phyloP scores from a whole-genome alignment of 2,329 filamentous ascomycete genomes.

The Colletotrichum euphorbiae region DNA sequence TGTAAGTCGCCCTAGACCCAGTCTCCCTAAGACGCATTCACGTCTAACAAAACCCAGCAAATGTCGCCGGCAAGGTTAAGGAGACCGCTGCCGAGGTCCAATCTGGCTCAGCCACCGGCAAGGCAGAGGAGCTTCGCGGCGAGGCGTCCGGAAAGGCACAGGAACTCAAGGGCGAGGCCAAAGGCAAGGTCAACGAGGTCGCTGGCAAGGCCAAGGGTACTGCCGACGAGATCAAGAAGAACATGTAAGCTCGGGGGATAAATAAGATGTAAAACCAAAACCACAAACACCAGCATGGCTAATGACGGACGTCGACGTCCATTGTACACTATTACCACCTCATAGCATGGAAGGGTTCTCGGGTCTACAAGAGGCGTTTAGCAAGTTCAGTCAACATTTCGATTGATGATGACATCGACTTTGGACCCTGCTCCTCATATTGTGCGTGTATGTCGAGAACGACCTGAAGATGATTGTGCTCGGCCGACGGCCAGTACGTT shows the following conservation, averaged over 20 bases:
- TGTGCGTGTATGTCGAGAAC: too few species aligned
- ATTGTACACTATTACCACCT: conserved; percentile 32
- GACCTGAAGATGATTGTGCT: too few species aligned
- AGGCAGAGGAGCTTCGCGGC: conserved; percentile 53
- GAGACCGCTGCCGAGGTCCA: conserved; percentile 53
- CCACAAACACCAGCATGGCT: not conserved
- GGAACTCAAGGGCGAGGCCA: conserved; percentile 49
- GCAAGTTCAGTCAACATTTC: conserved; percentile 14
- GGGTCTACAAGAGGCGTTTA: conserved; percentile 28
- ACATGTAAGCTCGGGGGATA: conserved; percentile 40
- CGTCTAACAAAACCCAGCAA: conserved; percentile 44
- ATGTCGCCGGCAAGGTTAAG: conserved; percentile 61
- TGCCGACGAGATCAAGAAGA: conserved; percentile 54
- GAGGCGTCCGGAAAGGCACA: conserved; percentile 54
- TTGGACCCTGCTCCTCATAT: too few species aligned
- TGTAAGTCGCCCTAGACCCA: conserved; percentile 54
- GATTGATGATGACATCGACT: not conserved
- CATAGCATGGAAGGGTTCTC: conserved; percentile 32
- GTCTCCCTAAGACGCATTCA: not conserved
- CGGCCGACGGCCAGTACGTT: too few species aligned
- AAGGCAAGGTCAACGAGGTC: conserved; percentile 51
- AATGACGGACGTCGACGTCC: not conserved
- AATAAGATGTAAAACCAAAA: not conserved
- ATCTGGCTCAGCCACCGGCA: conserved; percentile 53
- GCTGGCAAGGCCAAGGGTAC: conserved; percentile 56